phyloP scores from a whole-genome alignment of 768 basidiomycete species.

The Leccinum rimulosum region DNA sequence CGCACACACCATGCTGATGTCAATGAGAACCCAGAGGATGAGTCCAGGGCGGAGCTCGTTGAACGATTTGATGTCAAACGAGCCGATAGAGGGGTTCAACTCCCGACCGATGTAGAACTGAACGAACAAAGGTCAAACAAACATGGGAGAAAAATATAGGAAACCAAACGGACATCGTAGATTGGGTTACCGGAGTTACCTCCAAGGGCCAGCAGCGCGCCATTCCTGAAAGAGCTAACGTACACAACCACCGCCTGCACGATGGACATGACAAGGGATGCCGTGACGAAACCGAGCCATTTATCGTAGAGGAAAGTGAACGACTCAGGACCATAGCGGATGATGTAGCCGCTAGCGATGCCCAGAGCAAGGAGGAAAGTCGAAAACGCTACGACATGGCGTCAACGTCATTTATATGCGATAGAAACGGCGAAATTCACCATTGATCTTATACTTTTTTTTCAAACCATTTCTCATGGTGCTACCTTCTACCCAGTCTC shows the following conservation, averaged over 20 bases:
- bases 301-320: constrained; percentile 92
- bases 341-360: constrained; percentile 63
- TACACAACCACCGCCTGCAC: constrained; percentile 75
- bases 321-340: constrained; percentile 69
- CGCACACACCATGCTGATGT: constrained; percentile 88
- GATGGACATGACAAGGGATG: constrained; percentile 74
- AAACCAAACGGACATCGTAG: constrained; percentile 72
- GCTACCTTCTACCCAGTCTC: constrained; percentile 68
- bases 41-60: constrained; percentile 52
- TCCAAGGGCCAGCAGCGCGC: constrained; percentile 81
- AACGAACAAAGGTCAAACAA: constrained; percentile 3
- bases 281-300: constrained; percentile 87
- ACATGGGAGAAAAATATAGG: background rate
- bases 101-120: constrained; percentile 95
- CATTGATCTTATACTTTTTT: constrained; percentile 93
- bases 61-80: constrained; percentile 69
- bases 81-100: constrained; percentile 83
- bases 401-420: background rate
- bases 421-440: constrained; percentile 40
- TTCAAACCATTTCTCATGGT: constrained; percentile 71
- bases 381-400: constrained; percentile 61
- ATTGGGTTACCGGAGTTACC: constrained; percentile 86
- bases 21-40: constrained; percentile 87
- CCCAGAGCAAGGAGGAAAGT: constrained; percentile 84
- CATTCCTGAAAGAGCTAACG: constrained; percentile 60